Evolutionary conservation across 1,139 yeast genomes (phyloP).

Genomic region (Pneumocystis sp.): DNA sequence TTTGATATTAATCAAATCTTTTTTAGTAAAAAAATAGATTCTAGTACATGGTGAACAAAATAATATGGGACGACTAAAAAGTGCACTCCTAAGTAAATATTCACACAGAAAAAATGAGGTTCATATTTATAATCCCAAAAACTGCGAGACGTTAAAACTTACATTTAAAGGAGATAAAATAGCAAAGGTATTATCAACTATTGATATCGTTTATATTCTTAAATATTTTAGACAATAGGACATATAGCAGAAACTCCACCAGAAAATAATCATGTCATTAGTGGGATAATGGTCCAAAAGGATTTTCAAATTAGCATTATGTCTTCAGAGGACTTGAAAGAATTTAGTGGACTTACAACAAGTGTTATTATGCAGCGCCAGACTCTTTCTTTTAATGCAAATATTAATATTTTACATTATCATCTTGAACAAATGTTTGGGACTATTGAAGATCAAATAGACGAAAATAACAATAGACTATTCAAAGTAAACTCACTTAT

Average conservation of each 20-base stretch:
- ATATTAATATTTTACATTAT: slow-evolving; percentile 66
- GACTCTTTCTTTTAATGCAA: slow-evolving; percentile 62
- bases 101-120: slow-evolving; percentile 70
- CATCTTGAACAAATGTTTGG: slow-evolving; percentile 96
- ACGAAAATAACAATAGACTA: slow-evolving; percentile 27
- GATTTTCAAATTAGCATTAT: slow-evolving; percentile 77
- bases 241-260: slow-evolving; percentile 19
- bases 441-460: slow-evolving; percentile 48
- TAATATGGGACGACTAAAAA: slow-evolving; percentile 93
- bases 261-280: slow-evolving; percentile 34
- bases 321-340: slow-evolving; percentile 74
- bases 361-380: slow-evolving; percentile 75
- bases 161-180: slow-evolving; percentile 71
- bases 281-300: slow-evolving; percentile 85
- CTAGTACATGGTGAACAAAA: slow-evolving; percentile 96
- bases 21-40: background rate
- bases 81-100: slow-evolving; percentile 80
- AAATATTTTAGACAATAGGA: slow-evolving; percentile 14
- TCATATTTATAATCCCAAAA: slow-evolving; percentile 83
- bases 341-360: slow-evolving; percentile 74
- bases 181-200: slow-evolving; percentile 61
- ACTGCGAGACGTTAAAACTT: slow-evolving; percentile 65
- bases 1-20: slow-evolving; percentile 24
- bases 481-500: slow-evolving; percentile 1
- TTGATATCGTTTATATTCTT: slow-evolving; percentile 35